Percentiles rank a stretch among this genome's conserved stretches.
These are phyloP conservation scores for Neopestalotiopsis rosae DNA, from an alignment of 2,329 filamentous ascomycete genomes.

Conservation along the genomic window DNA sequence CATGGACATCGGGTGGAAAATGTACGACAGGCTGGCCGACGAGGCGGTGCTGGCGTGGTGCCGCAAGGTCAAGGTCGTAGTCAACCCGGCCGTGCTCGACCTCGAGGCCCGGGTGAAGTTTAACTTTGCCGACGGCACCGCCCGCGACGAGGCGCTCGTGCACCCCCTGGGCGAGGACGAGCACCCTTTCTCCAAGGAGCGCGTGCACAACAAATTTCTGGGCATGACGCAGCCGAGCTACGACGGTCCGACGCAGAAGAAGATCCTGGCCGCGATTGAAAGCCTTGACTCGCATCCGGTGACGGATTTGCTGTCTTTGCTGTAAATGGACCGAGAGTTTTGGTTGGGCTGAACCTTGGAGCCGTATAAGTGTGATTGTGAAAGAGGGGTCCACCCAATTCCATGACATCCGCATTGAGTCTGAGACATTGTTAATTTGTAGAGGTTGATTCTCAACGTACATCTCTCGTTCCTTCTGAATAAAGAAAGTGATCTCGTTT, in stretches of 20 bases:
- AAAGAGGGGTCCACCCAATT: neutral
- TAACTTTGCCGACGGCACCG: slow-evolving; percentile 23
- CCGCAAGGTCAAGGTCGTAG: slow-evolving; percentile 26
- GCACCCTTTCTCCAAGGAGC: slow-evolving; percentile 27
- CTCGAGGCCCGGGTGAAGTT: slow-evolving; percentile 24
- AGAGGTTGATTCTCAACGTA: neutral
- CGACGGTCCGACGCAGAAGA: slow-evolving; percentile 19
- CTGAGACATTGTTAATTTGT: neutral
- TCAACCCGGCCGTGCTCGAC: slow-evolving; percentile 22
- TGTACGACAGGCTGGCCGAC: slow-evolving; percentile 31
- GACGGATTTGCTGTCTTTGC: slow-evolving; percentile 22
- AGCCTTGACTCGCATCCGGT: slow-evolving; percentile 22
- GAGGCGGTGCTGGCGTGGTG: slow-evolving; percentile 26
- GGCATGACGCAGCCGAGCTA: slow-evolving; percentile 27
- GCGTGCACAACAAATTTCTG: slow-evolving; percentile 30
- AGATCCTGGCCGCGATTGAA: slow-evolving; percentile 24
- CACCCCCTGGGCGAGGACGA: slow-evolving; percentile 30
- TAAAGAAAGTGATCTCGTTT: neutral
- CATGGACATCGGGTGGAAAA: slow-evolving; percentile 28
- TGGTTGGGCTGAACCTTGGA: neutral
- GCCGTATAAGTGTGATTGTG: neutral
- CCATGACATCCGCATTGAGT: neutral
- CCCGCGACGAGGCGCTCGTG: slow-evolving; percentile 22
- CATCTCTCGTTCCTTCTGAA: neutral
- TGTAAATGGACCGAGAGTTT: slow-evolving; percentile 11